These are phyloP conservation scores for Cyclocybe aegerita DNA, from an alignment of 768 basidiomycete species.

Conservation along the genomic window DNA sequence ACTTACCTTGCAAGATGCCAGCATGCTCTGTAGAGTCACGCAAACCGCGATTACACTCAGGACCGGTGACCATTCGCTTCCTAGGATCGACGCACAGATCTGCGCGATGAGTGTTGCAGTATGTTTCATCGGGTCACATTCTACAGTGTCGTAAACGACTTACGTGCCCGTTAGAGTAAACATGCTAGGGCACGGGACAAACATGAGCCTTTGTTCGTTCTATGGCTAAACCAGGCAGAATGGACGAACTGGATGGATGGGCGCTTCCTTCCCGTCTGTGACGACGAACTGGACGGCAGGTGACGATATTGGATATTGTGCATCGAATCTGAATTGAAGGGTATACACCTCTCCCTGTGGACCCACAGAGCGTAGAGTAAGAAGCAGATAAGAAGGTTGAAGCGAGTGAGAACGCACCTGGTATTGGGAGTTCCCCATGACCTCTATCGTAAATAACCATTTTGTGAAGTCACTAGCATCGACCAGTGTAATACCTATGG, in stretches of 20 bases:
- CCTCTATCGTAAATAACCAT: constrained; percentile 80
- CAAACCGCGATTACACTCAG: constrained; percentile 80
- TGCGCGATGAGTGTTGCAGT: constrained; percentile 25
- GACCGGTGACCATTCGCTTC: constrained; percentile 90
- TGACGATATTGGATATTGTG: constrained; percentile 81
- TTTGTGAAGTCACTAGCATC: constrained; percentile 75
- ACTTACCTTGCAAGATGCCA: constrained; percentile 84
- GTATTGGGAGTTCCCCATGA: constrained; percentile 83
- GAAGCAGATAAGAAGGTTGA: background rate
- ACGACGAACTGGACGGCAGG: constrained; percentile 88
- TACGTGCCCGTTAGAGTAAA: constrained; percentile 88
- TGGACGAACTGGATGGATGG: constrained; percentile 71
- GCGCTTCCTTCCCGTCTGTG: constrained; percentile 60
- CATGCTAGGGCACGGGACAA: constrained; percentile 50
- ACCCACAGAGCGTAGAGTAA: background rate
- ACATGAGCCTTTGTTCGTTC: constrained; percentile 9
- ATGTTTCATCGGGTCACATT: background rate
- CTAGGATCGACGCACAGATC: constrained; percentile 91
- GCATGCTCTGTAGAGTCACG: constrained; percentile 88
- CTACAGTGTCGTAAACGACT: constrained; percentile 13
- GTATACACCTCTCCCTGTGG: constrained; percentile 72
- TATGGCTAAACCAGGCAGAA: constrained; percentile 1
- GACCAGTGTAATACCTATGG: constrained; percentile 67
- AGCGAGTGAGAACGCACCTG: constrained; percentile 41
- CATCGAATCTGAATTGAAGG: constrained; percentile 80